Conservation (phyloP, 257 asterid genomes). For the Parsonsia alboflavescens region DNA sequence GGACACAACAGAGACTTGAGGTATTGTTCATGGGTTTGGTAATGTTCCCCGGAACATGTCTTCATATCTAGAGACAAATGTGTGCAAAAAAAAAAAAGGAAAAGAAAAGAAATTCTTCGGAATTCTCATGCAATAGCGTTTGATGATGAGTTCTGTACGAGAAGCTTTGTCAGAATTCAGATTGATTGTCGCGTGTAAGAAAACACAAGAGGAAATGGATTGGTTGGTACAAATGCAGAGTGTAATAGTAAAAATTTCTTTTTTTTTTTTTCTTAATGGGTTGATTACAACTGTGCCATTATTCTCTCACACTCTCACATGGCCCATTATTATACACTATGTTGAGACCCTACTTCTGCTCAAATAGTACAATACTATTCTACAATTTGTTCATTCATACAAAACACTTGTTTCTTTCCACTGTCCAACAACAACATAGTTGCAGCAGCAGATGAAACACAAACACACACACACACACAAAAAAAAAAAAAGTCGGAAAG, state of each 20-base stretch:
- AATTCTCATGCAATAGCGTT: neutral
- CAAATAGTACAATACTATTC: neutral
- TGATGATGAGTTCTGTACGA: neutral
- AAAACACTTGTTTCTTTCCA: neutral
- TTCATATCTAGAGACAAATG: neutral
- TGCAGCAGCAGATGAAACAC: too few species aligned
- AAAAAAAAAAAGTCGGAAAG: neutral
- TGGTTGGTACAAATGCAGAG: conserved; percentile 10
- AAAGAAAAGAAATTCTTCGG: neutral
- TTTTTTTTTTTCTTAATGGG: neutral
- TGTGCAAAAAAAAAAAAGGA: neutral
- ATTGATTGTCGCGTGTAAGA: conserved; percentile 28
- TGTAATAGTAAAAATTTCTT: neutral
- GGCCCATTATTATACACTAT: neutral
- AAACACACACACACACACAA: too few species aligned
- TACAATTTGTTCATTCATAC: neutral
- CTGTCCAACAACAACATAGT: neutral
- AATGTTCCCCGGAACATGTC: neutral
- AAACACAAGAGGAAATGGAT: conserved; percentile 16
- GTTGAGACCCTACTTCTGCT: neutral
- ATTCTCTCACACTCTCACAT: neutral
- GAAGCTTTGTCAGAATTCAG: conserved; percentile 14
- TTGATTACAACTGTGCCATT: conserved; percentile 8
- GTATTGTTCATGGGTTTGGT: neutral
- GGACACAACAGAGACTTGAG: neutral